A percentile compares a stretch with the other conserved stretches of the same genome.
These are phyloP conservation scores for Stachybotrys elegans DNA, from an alignment of 2,329 filamentous ascomycete species.

Conservation along the genomic window DNA sequence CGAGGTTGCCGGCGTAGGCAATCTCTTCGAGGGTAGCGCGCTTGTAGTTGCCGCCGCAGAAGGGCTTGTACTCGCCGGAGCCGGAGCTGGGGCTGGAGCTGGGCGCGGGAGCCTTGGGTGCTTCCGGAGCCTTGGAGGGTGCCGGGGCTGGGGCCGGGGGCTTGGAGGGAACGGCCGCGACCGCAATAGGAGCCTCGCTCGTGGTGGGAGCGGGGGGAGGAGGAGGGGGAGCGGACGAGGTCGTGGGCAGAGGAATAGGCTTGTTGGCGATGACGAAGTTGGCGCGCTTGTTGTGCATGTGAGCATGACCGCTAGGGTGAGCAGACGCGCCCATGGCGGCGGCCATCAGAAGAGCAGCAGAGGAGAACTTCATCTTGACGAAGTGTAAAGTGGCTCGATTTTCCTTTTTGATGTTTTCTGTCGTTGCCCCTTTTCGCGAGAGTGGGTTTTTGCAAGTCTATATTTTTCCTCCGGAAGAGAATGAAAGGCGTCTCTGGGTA, in stretches of 20 bases:
- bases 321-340: conserved; percentile 36
- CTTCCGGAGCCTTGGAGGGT: conserved; percentile 4
- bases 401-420: background rate
- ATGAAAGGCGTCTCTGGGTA: too few relatives aligned
- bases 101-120: conserved; percentile 3
- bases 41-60: conserved; percentile 36
- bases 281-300: conserved; percentile 25
- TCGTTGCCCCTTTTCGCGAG: conserved; percentile 9
- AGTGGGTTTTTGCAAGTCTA: too few relatives aligned
- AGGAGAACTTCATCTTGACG: conserved; percentile 36
- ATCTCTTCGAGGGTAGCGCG: conserved; percentile 42
- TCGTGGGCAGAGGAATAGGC: conserved; percentile 21
- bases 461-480: background rate
- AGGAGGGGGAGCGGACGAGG: conserved; percentile 10
- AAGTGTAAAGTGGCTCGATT: background rate
- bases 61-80: conserved; percentile 18
- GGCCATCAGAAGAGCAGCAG: conserved; percentile 27
- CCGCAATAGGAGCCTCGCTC: conserved; percentile 4
- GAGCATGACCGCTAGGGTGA: conserved; percentile 33
- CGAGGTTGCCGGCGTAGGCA: conserved; percentile 42
- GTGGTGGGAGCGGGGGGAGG: conserved; percentile 11
- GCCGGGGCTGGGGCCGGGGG: background rate
- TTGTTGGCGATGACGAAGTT: conserved; percentile 30
- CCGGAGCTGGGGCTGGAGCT: conserved; percentile 10
- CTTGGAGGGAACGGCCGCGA: conserved; percentile 4